Evolutionary conservation across 2,329 filamentous ascomycete genomes (phyloP), one percentile per base, ranked within the genome.

Genomic region (Magnaporthiopsis incrustans): DNA sequence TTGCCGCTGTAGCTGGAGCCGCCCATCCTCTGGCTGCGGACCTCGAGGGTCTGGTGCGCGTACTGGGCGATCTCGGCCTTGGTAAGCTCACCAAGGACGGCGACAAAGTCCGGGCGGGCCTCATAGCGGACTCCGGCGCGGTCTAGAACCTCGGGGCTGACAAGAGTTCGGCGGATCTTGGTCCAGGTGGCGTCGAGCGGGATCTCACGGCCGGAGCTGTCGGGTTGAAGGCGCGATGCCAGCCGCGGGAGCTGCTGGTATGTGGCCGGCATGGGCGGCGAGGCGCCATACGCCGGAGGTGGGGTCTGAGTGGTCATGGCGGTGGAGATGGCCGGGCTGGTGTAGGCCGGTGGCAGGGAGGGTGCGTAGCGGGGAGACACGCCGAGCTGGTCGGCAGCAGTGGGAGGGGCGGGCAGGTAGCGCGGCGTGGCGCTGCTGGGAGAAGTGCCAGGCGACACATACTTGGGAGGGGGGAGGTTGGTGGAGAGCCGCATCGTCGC

Each of bases 151-250:
- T 85, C 83, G 6, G 81, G 80, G n/a, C 83, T 86, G 11, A 88
- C 78, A 0, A 85, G 76, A 1, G 75, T 76, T 15, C 85, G 79
- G 64, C 76, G 78, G 44, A 88, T 84, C 64, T 78, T 81, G 4
- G 85, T 88, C 85, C 85, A 88, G 61, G 79, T 78, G 1, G 84
- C 85, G 32, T 86, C 81, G 2, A 79, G 69, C 0, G 80, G 80
- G 2, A 89, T 88, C 15, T 82, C 78, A 5, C 79, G 77, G 1
- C 86, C 86, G 38, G 81, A 78, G 27, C 80, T 77, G 68, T 88
- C 86, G 0, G 86, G 85, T 0, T 79, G 83, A 3, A 87, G 74
- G 3, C 76, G 77, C 53, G 74, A 70, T 63, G 68, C 70, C 4
- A 63, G 65, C 25, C 57, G 64, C 61, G 63, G 63, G 58, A 65